Evolutionary conservation across 441 rosid genomes (phyloP).

Genomic region (Erysimum cheiri): DNA sequence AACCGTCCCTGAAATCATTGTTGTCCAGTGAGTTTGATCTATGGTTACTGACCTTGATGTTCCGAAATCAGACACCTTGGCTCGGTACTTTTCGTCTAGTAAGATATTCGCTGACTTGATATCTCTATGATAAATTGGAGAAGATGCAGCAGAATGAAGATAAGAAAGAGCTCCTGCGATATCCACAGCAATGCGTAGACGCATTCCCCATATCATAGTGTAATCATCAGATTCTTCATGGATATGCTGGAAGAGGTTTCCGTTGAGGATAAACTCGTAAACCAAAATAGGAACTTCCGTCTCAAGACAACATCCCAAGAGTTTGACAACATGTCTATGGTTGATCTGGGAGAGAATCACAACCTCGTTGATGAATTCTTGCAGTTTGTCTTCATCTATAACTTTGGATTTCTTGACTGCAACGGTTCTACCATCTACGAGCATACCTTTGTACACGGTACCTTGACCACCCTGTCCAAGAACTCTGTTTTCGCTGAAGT

Average conservation of each 20-base stretch:
- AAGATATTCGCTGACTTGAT: slow-evolving; percentile 76
- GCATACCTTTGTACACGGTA: slow-evolving; percentile 74
- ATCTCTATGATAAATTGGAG: slow-evolving; percentile 76
- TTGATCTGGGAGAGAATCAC: slow-evolving; percentile 81
- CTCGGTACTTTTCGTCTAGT: slow-evolving; percentile 58
- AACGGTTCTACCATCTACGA: slow-evolving; percentile 64
- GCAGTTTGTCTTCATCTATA: slow-evolving; percentile 65
- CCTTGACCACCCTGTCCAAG: slow-evolving; percentile 83
- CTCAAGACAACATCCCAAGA: slow-evolving; percentile 78
- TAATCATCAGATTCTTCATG: slow-evolving; percentile 52
- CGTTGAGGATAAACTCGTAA: slow-evolving; percentile 54
- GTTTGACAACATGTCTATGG: slow-evolving; percentile 71
- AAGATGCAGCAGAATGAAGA: slow-evolving; percentile 64
- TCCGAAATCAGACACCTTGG: slow-evolving; percentile 79
- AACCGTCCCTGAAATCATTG: slow-evolving; percentile 53
- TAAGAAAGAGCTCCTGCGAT: slow-evolving; percentile 75
- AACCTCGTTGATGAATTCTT: slow-evolving; percentile 67
- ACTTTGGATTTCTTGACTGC: slow-evolving; percentile 78
- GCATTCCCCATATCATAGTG: slow-evolving; percentile 55
- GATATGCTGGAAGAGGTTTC: slow-evolving; percentile 70
- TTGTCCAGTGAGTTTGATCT: slow-evolving; percentile 47
- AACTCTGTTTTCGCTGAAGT: slow-evolving; percentile 60
- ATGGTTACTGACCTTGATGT: slow-evolving; percentile 66
- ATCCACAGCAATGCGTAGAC: slow-evolving; percentile 64
- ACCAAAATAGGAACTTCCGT: slow-evolving; percentile 41